Evolutionary conservation across 2,329 filamentous ascomycete genomes (phyloP), one percentile per base, ranked within the genome.

Genomic region (Basipetospora chlamydospora): DNA sequence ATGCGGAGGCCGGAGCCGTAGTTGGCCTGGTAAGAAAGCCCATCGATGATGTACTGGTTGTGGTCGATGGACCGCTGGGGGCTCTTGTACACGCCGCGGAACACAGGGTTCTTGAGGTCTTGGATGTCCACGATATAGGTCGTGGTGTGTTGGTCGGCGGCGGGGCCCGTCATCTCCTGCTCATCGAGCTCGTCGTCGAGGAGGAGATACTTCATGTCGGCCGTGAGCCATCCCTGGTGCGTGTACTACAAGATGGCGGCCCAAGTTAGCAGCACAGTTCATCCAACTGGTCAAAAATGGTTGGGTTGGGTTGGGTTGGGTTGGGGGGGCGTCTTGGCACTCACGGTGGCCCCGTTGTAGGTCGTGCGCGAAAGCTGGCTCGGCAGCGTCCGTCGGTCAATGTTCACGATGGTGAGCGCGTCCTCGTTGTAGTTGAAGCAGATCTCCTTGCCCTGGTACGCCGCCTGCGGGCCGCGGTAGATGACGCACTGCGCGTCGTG

Each of bases 171-270:
- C 18, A 20, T 26, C n/a, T 61, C 49, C 23, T 53, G 47, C 50
- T 72, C 67, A 45, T 72, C 67, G 17, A 63, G 56, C 47, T 70
- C 67, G 43, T 70, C 66, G 44, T 70, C 66, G 11, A 70, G 52
- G 13, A 70, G 56, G 30, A 52, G 52, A 44, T 63, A 63, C 33
- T 58, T 53, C 48, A 49, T 59, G 36, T 56, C 47, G 9, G 51
- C 56, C 33, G 66, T 56, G 10, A 70, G 52, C 54, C 61, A 64
- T 37, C 69, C 69, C 47, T 73, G 68, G 48, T 73, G 68, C 2
- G 66, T n/a, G n/a, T n/a, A n/a, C n/a, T n/a, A n/a, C n/a, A n/a
- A n/a, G n/a, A n/a, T n/a, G n/a, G n/a, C n/a, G n/a, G n/a, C n/a
- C n/a, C n/a, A n/a, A n/a, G n/a, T n/a, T n/a, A n/a, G n/a, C n/a